Evolutionary conservation across 768 basidiomycete genomes (phyloP).

Genomic region (Serendipita vermifera): DNA sequence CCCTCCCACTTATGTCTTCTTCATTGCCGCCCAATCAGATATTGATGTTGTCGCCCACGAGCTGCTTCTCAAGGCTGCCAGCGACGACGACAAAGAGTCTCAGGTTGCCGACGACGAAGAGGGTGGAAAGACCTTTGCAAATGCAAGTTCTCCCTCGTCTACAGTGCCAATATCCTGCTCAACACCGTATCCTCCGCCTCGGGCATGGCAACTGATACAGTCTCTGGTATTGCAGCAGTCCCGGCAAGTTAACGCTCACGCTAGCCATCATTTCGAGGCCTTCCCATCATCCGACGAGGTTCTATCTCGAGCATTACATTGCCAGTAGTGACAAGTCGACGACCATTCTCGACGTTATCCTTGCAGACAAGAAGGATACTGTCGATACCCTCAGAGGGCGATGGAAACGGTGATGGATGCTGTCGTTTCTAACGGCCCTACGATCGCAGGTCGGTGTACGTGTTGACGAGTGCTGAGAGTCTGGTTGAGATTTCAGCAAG

Average conservation of each 20-base stretch:
- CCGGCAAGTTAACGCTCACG: conserved; percentile 35
- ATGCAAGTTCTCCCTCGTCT: conserved; percentile 97
- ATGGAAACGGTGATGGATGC: no score
- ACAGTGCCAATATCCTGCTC: conserved; percentile 96
- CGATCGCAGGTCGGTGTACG: no score
- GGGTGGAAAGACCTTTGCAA: conserved; percentile 96
- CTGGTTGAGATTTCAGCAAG: no score
- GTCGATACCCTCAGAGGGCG: conserved; percentile 73
- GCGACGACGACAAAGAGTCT: conserved; percentile 55
- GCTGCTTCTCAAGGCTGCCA: conserved; percentile 83
- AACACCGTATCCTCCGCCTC: conserved; percentile 91
- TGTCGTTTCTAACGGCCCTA: no score
- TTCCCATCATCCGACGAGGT: conserved; percentile 98
- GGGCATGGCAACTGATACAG: conserved; percentile 98
- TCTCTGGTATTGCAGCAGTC: conserved; percentile 97
- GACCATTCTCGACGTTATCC: conserved; percentile 78
- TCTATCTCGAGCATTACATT: conserved; percentile 99
- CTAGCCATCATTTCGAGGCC: conserved; percentile 58
- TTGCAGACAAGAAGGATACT: conserved; percentile 50
- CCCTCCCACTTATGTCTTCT: conserved; percentile 62
- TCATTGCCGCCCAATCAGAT: conserved; percentile 51
- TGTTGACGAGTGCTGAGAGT: no score
- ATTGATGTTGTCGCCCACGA: conserved; percentile 57
- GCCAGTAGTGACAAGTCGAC: conserved; percentile 90
- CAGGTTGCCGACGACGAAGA: conserved; percentile 78